Base-by-base conservation (phyloP, 495 filamentous ascomycete species). In the Podospora bellae-mahoneyi region DNA sequence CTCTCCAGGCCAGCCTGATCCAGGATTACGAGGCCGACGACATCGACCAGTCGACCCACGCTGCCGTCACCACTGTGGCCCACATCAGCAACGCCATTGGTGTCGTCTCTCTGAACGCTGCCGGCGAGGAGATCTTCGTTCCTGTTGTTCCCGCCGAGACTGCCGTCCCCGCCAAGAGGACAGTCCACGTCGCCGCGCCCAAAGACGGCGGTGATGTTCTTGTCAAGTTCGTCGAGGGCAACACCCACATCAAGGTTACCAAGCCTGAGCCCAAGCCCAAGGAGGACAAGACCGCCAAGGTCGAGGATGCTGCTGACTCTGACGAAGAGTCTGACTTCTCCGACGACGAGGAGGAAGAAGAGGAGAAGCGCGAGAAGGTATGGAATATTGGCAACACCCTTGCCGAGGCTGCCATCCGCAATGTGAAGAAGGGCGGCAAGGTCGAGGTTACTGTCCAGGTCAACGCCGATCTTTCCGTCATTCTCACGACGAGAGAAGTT, bases 41-140 rank as follows among this genome's bases (percentile, higher is more conserved):
- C 76, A 96, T 99, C 71, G 91, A 94, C 75, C 92, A 97, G 80
- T 96, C 92, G 13, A 96, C 92, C 55, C 95, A 99, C 84, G 92
- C 95, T 48, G 91, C 92, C 75, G 93, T 99, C 64, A 98, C 95
- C 18, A 93, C 92, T 19, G 93, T 94, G 34, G 91, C 93, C 54
- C 95, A 99, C 80, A 86, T 96, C 68, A 84, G 84, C 69, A 91
- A 92, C 73, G 91, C 94, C 27, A 92, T 99, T 67, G 95, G 95
- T 74, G 90, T 97, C 20, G 84, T 96, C 69, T 86, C 91, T 68
- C 84, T 89, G n/a, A 84, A 82, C 56, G 86, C 88, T 48, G 81
- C 83, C 54, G 80, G 81, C 44, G 83, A 81, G 67, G 89, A 88
- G 67, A 79, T 84, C 64, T 97, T 99, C 82, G 84, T 87, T 27